These are phyloP conservation scores for Zhuliangozyma parablackwelliae DNA, from an alignment of 1,139 yeast genomes.

Conservation along the genomic window DNA sequence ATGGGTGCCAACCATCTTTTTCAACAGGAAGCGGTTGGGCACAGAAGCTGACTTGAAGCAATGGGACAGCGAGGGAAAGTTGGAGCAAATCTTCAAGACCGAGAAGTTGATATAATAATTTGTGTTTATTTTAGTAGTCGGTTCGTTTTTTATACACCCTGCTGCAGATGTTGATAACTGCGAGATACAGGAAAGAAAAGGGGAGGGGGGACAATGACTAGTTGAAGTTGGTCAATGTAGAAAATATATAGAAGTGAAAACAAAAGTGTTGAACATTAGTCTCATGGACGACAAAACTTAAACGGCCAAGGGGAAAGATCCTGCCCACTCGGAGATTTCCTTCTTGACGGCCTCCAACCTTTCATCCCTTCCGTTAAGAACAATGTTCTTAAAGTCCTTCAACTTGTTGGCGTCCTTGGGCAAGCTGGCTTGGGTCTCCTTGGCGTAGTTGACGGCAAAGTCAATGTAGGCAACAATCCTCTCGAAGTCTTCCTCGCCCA, in stretches of 20 bases:
- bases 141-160: too few species aligned
- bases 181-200: too few species aligned
- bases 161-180: too few species aligned
- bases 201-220: too few species aligned
- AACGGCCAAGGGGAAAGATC: constrained; percentile 87
- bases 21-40: constrained; percentile 59
- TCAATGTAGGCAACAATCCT: constrained; percentile 82
- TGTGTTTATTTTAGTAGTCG: too few species aligned
- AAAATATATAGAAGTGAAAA: too few species aligned
- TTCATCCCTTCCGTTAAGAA: constrained; percentile 66
- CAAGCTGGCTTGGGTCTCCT: constrained; percentile 65
- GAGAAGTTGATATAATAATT: constrained; percentile 28
- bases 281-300: constrained; percentile 16
- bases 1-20: constrained; percentile 70
- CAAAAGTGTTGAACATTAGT: not conserved
- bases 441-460: constrained; percentile 75
- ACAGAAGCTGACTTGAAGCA: constrained; percentile 50
- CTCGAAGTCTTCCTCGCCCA: constrained; percentile 80
- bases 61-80: constrained; percentile 38
- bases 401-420: constrained; percentile 88
- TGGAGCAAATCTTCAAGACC: constrained; percentile 38
- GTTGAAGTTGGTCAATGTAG: too few species aligned
- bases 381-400: constrained; percentile 85
- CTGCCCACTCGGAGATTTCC: constrained; percentile 89
- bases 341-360: constrained; percentile 58